Conservation (phyloP, 495 filamentous ascomycete species). For the Podospora australis region DNA sequence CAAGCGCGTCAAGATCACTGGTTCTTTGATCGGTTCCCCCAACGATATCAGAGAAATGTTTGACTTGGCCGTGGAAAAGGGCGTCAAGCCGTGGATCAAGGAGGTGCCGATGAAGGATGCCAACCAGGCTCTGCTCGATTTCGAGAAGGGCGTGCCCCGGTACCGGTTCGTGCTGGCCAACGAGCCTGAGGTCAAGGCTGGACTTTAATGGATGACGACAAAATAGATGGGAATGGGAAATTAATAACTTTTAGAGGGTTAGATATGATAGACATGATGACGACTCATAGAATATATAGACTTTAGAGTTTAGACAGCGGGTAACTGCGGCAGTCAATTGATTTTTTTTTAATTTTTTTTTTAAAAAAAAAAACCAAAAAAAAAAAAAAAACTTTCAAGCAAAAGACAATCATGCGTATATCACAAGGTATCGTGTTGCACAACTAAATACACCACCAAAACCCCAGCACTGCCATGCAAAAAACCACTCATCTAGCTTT, state of each 20-base stretch:
- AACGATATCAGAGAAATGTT: slow-evolving; percentile 76
- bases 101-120: slow-evolving; percentile 64
- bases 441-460: too few relatives aligned
- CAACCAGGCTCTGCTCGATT: slow-evolving; percentile 61
- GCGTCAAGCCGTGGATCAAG: slow-evolving; percentile 68
- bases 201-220: neutral
- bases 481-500: too few relatives aligned
- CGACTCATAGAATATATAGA: neutral
- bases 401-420: too few relatives aligned
- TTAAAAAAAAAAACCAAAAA: too few relatives aligned
- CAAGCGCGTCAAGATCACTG: slow-evolving; percentile 65
- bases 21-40: slow-evolving; percentile 67
- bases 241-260: neutral
- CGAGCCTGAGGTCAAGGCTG: slow-evolving; percentile 27
- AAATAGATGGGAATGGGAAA: neutral
- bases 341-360: too few relatives aligned
- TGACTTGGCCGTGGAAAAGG: slow-evolving; percentile 65
- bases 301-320: too few relatives aligned
- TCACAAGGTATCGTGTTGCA: too few relatives aligned
- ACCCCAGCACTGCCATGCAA: too few relatives aligned
- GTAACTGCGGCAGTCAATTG: too few relatives aligned
- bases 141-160: slow-evolving; percentile 62
- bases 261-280: neutral
- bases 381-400: too few relatives aligned
- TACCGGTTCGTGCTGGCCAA: slow-evolving; percentile 73